Conservation (phyloP, 106 monocot species). For the Cymbidium sinense region DNA sequence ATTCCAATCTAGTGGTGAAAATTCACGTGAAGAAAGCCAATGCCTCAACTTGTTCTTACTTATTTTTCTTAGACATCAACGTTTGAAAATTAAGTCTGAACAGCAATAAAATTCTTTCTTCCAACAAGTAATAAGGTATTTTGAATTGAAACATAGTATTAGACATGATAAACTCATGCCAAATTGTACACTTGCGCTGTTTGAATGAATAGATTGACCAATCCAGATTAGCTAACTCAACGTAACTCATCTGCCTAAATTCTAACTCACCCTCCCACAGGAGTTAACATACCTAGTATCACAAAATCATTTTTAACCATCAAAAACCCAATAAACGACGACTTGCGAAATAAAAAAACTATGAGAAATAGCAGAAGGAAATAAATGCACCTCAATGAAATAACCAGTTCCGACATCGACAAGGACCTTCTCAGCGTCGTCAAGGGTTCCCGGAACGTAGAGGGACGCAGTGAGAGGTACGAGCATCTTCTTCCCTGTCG, state of each 20-base stretch:
- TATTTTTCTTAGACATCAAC: neutral
- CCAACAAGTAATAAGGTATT: neutral
- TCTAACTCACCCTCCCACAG: neutral
- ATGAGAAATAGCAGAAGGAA: neutral
- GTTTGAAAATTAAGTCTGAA: neutral
- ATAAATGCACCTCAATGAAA: conserved; percentile 78
- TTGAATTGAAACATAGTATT: neutral
- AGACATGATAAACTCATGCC: no score
- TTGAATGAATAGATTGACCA: neutral
- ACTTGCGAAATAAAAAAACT: neutral
- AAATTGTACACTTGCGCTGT: no score
- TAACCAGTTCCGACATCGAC: conserved; percentile 99
- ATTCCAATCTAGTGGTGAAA: neutral
- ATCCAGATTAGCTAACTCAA: neutral
- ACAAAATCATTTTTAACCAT: neutral
- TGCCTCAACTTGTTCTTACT: neutral
- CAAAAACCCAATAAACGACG: neutral
- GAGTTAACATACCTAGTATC: neutral
- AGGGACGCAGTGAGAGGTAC: conserved; percentile 96
- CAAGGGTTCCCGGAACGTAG: conserved; percentile 83
- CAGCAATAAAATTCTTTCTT: neutral
- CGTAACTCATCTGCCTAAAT: neutral
- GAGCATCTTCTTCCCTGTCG: conserved; percentile 83
- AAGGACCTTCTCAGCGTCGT: conserved; percentile 79
- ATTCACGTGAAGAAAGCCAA: neutral